Percentiles rank a stretch among this genome's conserved stretches.
Conservation (phyloP, 75 land plant genomes). For the Pseudotsuga menziesii region DNA sequence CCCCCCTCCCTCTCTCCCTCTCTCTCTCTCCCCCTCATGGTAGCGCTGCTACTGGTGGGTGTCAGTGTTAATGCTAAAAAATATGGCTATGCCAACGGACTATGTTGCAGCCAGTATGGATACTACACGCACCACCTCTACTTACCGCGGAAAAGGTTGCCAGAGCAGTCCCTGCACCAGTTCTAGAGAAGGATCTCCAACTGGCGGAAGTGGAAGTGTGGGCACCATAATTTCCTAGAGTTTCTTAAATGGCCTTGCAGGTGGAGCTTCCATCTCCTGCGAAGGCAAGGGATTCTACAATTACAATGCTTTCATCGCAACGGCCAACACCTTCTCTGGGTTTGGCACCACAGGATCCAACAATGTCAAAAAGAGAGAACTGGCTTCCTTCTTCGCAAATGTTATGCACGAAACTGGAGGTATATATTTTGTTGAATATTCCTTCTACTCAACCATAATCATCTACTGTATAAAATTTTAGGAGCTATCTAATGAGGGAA, state of each 20-base stretch:
- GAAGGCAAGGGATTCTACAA: slow-evolving; percentile 42
- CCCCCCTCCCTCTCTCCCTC: too few relatives aligned
- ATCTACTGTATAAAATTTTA: too few relatives aligned
- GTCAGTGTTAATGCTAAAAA: neutral
- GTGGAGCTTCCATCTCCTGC: slow-evolving; percentile 20
- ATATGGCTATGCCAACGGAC: neutral
- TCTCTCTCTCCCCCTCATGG: too few relatives aligned
- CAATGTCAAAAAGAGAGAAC: slow-evolving; percentile 50
- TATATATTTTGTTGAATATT: slow-evolving; percentile 2
- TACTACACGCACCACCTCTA: slow-evolving; percentile 42
- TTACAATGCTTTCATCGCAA: neutral
- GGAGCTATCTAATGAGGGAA: too few relatives aligned
- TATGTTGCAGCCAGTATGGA: slow-evolving; percentile 61
- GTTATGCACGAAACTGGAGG: slow-evolving; percentile 65
- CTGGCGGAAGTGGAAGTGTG: neutral
- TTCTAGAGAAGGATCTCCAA: neutral
- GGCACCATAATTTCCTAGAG: neutral
- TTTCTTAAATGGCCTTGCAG: slow-evolving; percentile 33
- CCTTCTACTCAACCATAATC: too few relatives aligned
- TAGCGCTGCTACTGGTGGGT: neutral
- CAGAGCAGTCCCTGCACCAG: slow-evolving; percentile 28
- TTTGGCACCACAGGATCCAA: slow-evolving; percentile 38
- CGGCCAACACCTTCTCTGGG: slow-evolving; percentile 13
- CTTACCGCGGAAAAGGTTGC: slow-evolving; percentile 55
- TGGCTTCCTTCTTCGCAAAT: slow-evolving; percentile 65